Base-by-base conservation (phyloP, 2,329 filamentous ascomycete species). In the Cryphonectria naterciae region DNA sequence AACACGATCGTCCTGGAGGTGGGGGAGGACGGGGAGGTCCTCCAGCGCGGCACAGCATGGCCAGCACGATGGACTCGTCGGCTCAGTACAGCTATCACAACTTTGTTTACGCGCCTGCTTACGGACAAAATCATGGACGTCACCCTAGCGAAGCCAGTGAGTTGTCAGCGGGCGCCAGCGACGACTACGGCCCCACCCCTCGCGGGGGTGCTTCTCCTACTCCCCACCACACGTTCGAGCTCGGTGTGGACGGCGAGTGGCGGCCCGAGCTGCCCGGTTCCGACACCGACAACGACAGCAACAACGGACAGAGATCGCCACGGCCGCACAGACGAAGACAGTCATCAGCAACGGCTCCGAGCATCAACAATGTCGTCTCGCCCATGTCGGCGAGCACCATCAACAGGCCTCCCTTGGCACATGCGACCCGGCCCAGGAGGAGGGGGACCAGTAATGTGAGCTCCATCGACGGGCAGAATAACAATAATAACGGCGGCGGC, bases 121-220 rank as follows among this genome's bases (percentile, higher is more conserved):
- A 85, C 68, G 78, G 79, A 62, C 81, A 85, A 39, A 39, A 39
- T 11, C 78, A 84, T 7, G 46, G 46, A 6, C 46, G 46, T n/a
- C 46, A 49, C 46, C 76, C 76, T 61, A 86, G 84, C 75, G 81
- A 84, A 72, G 79, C 81, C 6, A 86, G 84, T 60, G 84, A 86
- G 64, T 73, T 76, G 1, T 79, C 76, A 0, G 76, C 79, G 5
- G 81, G 81, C 10, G 46, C 46, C 58, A 81, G 80, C 60, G 77
- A 77, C 67, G 76, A 76, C 5, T 74, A 75, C n/a, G 75, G 54
- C 32, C 65, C 65, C 25, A 52, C 66, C 39, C 64, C 66, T 46
- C 71, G 61, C 15, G 71, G 69, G 1, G 58, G 74, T 11, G 75
- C 74, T 15, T 76, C 71, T 17, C 72, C 75, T 8, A 73, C 32